These are phyloP conservation scores for Lagenaria siceraria DNA, from an alignment of 306 rosid species.

Conservation along the genomic window DNA sequence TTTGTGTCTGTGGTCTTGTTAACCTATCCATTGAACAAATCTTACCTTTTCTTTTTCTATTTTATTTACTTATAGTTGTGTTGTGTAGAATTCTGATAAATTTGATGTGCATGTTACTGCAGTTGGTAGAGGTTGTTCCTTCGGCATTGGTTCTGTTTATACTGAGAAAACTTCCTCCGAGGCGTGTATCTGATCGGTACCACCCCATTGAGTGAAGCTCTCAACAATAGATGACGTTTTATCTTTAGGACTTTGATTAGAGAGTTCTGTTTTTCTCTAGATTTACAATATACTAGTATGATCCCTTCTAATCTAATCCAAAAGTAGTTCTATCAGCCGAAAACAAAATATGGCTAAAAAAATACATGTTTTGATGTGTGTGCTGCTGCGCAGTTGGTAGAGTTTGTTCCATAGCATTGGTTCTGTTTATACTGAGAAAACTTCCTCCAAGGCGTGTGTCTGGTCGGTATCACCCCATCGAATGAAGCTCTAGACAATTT, in stretches of 20 bases:
- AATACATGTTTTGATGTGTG: not conserved
- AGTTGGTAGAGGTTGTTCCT: constrained; percentile 71
- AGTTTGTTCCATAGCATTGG: constrained; percentile 58
- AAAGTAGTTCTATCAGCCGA: not conserved
- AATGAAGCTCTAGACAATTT: constrained; percentile 15
- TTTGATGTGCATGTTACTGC: not conserved
- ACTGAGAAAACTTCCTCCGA: constrained; percentile 61
- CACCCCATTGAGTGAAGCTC: constrained; percentile 46
- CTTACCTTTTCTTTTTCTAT: not conserved
- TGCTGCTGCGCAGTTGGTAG: constrained; percentile 39
- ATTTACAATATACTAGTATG: not conserved
- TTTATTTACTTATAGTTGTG: not conserved
- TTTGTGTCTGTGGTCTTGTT: not conserved
- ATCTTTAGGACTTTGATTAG: not conserved
- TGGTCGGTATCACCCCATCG: constrained; percentile 46
- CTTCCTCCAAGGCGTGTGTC: constrained; percentile 52
- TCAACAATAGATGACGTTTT: not conserved
- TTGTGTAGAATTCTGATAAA: not conserved
- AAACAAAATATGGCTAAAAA: not conserved
- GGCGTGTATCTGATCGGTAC: constrained; percentile 56
- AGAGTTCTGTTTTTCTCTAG: not conserved
- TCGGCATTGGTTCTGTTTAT: constrained; percentile 62
- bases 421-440: constrained; percentile 44
- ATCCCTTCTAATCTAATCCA: not conserved
- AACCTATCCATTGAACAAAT: not conserved